Evolutionary conservation across 148 eudicot species (phyloP).

Genomic region (Cornus controversa): DNA sequence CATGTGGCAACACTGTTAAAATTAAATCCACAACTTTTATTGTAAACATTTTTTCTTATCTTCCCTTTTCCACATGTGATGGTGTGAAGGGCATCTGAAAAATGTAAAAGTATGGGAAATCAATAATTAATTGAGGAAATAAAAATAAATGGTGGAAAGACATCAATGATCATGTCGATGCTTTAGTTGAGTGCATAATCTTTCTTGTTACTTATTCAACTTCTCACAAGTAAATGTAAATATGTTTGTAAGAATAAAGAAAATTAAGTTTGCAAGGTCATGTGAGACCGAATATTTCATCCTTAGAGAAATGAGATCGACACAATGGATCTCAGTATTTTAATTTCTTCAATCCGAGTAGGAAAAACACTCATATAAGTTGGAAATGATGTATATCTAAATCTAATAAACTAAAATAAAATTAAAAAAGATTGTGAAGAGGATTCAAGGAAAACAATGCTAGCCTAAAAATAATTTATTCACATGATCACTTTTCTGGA

Average conservation of each 20-base stretch:
- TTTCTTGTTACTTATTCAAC: background rate
- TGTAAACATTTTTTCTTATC: background rate
- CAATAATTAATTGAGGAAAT: background rate
- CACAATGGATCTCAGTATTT: background rate
- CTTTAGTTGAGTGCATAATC: background rate
- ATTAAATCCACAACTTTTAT: background rate
- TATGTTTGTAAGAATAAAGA: background rate
- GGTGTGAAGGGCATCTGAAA: no score
- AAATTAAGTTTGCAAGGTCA: no score
- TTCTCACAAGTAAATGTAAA: no score
- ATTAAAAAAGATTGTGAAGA: background rate
- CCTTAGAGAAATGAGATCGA: background rate
- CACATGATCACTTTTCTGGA: no score
- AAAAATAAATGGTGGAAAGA: background rate
- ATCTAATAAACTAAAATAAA: no score
- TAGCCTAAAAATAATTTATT: no score
- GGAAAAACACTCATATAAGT: background rate
- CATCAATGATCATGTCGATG: background rate
- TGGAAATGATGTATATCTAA: background rate
- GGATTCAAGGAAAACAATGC: no score
- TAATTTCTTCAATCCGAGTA: background rate
- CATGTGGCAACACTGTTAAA: background rate
- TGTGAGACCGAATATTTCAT: background rate
- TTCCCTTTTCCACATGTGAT: background rate
- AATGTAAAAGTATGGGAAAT: background rate